These are phyloP conservation scores for Ilyonectria sp. DNA, from an alignment of 2,329 filamentous ascomycete species.

Conservation along the genomic window DNA sequence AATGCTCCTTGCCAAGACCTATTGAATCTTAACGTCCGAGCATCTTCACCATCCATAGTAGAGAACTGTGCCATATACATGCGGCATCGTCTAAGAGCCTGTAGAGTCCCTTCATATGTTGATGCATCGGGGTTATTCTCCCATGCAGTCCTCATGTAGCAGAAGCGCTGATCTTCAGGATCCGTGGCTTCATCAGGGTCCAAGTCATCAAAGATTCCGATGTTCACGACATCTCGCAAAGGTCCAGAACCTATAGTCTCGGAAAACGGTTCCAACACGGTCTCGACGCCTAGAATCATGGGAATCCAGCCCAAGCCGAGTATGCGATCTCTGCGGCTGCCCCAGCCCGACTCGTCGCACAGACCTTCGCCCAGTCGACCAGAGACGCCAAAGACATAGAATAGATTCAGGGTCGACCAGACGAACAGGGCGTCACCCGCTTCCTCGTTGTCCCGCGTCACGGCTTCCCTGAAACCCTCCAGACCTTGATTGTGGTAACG, in stretches of 20 bases:
- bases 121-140: constrained; percentile 10
- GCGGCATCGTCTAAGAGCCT: constrained; percentile 27
- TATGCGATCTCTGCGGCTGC: constrained; percentile 21
- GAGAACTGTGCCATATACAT: constrained; percentile 37
- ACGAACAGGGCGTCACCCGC: constrained; percentile 16
- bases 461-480: constrained; percentile 8
- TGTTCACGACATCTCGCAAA: constrained; percentile 11
- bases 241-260: constrained; percentile 18
- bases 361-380: neutral
- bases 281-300: constrained; percentile 38
- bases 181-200: constrained; percentile 5
- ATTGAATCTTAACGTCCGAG: constrained; percentile 34
- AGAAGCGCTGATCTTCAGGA: constrained; percentile 17
- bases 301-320: constrained; percentile 39
- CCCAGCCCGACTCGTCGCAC: neutral
- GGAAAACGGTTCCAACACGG: constrained; percentile 28
- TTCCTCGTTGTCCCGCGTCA: neutral
- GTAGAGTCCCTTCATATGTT: constrained; percentile 32
- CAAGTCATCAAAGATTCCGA: constrained; percentile 39
- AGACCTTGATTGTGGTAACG: constrained; percentile 9
- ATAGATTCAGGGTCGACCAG: constrained; percentile 13
- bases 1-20: constrained; percentile 34
- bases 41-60: constrained; percentile 1
- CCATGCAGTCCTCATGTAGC: constrained; percentile 23
- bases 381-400: constrained; percentile 21